Conservation (phyloP, 1,284 basidiomycete genomes). For the Stygiomarasmius scandens region DNA sequence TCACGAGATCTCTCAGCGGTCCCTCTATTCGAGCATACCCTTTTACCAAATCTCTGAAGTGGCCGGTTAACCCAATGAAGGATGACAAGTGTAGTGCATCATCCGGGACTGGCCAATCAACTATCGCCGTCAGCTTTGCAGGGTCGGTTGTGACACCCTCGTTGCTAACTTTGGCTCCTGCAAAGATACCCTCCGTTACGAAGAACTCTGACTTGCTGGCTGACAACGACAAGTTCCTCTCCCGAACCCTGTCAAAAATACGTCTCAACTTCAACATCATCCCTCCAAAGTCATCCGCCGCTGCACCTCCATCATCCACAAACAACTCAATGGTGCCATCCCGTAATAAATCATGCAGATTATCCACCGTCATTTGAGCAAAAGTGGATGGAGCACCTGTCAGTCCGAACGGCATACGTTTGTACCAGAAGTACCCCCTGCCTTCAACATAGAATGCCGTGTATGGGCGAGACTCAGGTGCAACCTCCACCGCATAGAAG, state of each 20-base stretch:
- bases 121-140: conserved; percentile 33
- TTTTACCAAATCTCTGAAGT: conserved; percentile 31
- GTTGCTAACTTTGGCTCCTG: conserved; percentile 31
- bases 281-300: conserved; percentile 28
- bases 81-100: conserved; percentile 28
- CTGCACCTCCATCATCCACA: conserved; percentile 34
- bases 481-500: conserved; percentile 37
- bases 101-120: conserved; percentile 34
- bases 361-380: conserved; percentile 31
- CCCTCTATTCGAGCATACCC: conserved; percentile 31
- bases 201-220: conserved; percentile 34
- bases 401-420: conserved; percentile 42
- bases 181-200: conserved; percentile 33
- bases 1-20: conserved; percentile 32
- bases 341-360: conserved; percentile 34
- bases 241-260: conserved; percentile 24
- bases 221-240: conserved; percentile 31
- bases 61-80: conserved; percentile 17
- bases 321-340: conserved; percentile 31
- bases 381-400: conserved; percentile 44
- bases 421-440: conserved; percentile 37
- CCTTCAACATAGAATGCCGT: conserved; percentile 42
- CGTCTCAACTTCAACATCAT: conserved; percentile 22
- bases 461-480: conserved; percentile 32
- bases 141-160: conserved; percentile 34